phyloP scores from a whole-genome alignment of 179 eudicot species.

The Pouteria campechiana region DNA sequence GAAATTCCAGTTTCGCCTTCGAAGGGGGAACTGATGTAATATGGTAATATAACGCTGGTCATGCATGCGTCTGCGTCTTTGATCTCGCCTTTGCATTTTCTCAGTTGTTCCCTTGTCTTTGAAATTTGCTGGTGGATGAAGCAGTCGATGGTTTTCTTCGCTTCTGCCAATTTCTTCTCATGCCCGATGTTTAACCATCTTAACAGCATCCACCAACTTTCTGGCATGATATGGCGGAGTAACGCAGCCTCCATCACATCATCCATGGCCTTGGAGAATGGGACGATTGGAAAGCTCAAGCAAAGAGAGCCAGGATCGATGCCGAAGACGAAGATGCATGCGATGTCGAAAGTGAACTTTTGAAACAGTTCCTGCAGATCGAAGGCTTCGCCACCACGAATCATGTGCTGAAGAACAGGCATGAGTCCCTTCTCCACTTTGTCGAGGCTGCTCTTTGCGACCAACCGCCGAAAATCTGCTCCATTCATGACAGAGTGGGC shows the following conservation, averaged over 20 bases:
- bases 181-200: slow-evolving; percentile 27
- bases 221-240: slow-evolving; percentile 28
- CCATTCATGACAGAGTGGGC: slow-evolving; percentile 17
- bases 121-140: slow-evolving; percentile 17
- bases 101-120: slow-evolving; percentile 14
- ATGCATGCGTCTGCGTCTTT: slow-evolving; percentile 17
- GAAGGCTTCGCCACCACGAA: slow-evolving; percentile 13
- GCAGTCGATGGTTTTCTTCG: slow-evolving; percentile 26
- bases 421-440: slow-evolving; percentile 39
- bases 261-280: slow-evolving; percentile 38
- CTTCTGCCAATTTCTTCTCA: slow-evolving; percentile 17
- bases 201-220: slow-evolving; percentile 23
- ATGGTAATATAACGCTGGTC: slow-evolving; percentile 27
- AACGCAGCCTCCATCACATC: slow-evolving; percentile 35
- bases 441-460: slow-evolving; percentile 15
- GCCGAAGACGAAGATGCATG: slow-evolving; percentile 28
- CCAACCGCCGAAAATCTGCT: slow-evolving; percentile 13
- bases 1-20: slow-evolving; percentile 3
- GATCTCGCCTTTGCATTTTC: not conserved
- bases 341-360: slow-evolving; percentile 38
- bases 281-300: slow-evolving; percentile 22
- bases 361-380: slow-evolving; percentile 51
- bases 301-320: slow-evolving; percentile 33
- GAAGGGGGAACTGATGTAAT: slow-evolving; percentile 12
- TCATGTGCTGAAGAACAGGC: slow-evolving; percentile 26